Evolutionary conservation across 2,329 filamentous ascomycete species (phyloP).

Genomic region (Myriosclerotinia scirpicola): DNA sequence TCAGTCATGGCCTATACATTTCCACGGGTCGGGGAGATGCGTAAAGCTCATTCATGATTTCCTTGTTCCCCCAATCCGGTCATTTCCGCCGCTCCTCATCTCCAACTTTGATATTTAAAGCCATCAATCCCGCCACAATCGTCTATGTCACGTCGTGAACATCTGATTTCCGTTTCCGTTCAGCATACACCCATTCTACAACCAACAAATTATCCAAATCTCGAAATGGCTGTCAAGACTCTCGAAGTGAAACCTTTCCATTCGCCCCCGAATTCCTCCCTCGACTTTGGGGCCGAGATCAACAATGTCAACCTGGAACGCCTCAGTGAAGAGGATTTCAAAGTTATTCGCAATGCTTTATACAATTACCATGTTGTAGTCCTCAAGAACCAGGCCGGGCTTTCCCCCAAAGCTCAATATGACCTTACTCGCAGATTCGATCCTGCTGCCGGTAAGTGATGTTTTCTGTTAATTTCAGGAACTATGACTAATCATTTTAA

Average conservation of each 20-base stretch:
- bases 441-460: constrained; percentile 49
- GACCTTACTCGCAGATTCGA: constrained; percentile 74
- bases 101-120: not conserved
- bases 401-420: constrained; percentile 70
- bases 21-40: not conserved
- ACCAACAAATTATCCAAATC: not conserved
- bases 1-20: constrained; percentile 2
- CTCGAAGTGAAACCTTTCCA: constrained; percentile 36
- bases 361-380: constrained; percentile 69
- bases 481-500: not conserved
- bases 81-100: constrained; percentile 1
- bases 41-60: not conserved
- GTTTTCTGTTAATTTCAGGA: not conserved
- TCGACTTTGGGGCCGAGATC: constrained; percentile 62
- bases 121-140: not conserved
- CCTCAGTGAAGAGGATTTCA: constrained; percentile 64
- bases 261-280: constrained; percentile 37
- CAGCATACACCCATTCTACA: not conserved
- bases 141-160: not conserved
- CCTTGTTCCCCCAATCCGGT: not conserved
- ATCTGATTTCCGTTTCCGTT: not conserved
- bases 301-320: constrained; percentile 60
- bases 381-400: constrained; percentile 64
- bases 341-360: constrained; percentile 61
- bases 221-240: constrained; percentile 37